Base-by-base conservation (phyloP, 345 rosid genomes). In the Tarenaya hassleriana region DNA sequence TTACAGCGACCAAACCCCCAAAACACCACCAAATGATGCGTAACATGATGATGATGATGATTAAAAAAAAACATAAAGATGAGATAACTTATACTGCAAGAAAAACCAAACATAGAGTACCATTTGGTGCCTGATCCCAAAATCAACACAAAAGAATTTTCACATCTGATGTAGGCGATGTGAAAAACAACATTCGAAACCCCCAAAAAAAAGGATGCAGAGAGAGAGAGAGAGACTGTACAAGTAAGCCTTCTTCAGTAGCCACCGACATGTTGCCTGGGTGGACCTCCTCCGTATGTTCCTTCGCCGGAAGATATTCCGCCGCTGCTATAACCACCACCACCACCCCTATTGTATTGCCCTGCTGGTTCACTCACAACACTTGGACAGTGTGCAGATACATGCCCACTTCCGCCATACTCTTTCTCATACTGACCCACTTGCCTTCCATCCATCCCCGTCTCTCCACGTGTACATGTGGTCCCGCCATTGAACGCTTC, bases 401-500 rank as follows among this genome's bases (percentile, higher is more conserved):
- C 73, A 62, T 87, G 98, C 44, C 87, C 77, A n/a, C 67, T 56
- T 51, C 55, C 65, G 7, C 95, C 92, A n/a, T 88, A 90, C 41
- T 75, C 67, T 47, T 40, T 69, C 37, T 55, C 81, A 54, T 50
- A 56, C 41, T 73, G 91, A 61, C 69, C 64, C 33, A 49, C 66
- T 69, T 75, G 82, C 60, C 69, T 75, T 13, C 64, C 58, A 27
- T 68, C 55, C 45, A 58, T 52, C 40, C 76, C 73, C 11, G 37
- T 58, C 14, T 71, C 79, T 37, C 69, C 51, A 58, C 34, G 34
- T 37, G 52, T 4, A n/a, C n/a, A n/a, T n/a, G n/a, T n/a, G n/a
- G n/a, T n/a, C n/a, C n/a, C n/a, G n/a, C n/a, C n/a, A n/a, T n/a
- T n/a, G n/a, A n/a, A n/a, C n/a, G n/a, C n/a, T n/a, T n/a, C n/a